Evolutionary conservation across 495 filamentous ascomycete species (phyloP).

Genomic region (Parathielavia hyrcaniae): DNA sequence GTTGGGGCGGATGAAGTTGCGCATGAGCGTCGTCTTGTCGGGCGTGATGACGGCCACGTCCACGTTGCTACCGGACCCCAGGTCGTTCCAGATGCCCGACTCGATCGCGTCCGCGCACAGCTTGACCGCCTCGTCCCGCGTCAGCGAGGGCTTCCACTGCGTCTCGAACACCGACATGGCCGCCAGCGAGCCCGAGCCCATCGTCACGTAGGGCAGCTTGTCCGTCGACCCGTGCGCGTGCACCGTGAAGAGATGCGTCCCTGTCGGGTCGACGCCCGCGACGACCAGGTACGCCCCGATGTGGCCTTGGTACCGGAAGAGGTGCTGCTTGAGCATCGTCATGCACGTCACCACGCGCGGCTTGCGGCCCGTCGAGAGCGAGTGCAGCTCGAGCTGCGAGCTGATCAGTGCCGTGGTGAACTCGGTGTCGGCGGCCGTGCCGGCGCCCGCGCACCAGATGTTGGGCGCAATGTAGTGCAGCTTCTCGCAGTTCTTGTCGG

Average conservation of each 20-base stretch:
- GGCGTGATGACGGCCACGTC: constrained; percentile 91
- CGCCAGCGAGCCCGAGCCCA: constrained; percentile 92
- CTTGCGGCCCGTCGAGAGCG: constrained; percentile 89
- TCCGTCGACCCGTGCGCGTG: constrained; percentile 98
- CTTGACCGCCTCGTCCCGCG: constrained; percentile 72
- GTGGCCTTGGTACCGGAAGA: constrained; percentile 96
- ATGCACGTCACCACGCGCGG: constrained; percentile 98
- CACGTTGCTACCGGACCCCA: constrained; percentile 95
- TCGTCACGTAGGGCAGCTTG: constrained; percentile 98
- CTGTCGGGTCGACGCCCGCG: constrained; percentile 94
- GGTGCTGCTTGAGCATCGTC: constrained; percentile 99
- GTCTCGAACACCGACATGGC: constrained; percentile 99
- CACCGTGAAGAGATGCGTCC: constrained; percentile 93
- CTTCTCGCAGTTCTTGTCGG: constrained; percentile 99
- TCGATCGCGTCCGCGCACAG: constrained; percentile 84
- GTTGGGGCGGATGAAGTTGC: constrained; percentile 89
- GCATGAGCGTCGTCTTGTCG: constrained; percentile 85
- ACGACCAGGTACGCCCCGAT: constrained; percentile 98
- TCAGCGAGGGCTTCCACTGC: constrained; percentile 78
- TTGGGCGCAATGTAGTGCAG: constrained; percentile 97
- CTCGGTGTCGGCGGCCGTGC: constrained; percentile 97
- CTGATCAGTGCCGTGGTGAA: constrained; percentile 98
- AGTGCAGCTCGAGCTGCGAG: constrained; percentile 94
- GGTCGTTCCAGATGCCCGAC: constrained; percentile 98
- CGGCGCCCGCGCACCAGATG: constrained; percentile 99